Base-by-base conservation (phyloP, 2,329 filamentous ascomycete species). In the Penicillium psychrosexuale region DNA sequence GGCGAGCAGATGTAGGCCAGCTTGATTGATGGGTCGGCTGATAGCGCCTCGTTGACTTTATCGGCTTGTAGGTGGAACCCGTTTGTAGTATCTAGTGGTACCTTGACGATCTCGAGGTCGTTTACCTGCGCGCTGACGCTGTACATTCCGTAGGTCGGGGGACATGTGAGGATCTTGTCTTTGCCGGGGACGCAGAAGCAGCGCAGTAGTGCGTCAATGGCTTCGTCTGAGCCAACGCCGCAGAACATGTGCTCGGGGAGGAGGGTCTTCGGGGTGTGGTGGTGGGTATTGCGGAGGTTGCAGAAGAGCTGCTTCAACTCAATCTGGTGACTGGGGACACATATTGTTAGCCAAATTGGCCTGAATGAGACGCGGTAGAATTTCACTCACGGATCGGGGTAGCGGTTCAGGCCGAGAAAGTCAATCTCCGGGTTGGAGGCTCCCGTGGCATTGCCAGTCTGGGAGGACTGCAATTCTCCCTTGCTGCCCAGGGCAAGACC, bases 131-230 rank as follows among this genome's bases (percentile, higher is more conserved):
- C 94, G 7, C 90, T 95, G 17, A 99, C 94, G 44, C 85, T 81
- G 79, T 99, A 99, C 94, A 99, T 99, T 76, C 94, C 94, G 73
- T 99, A 99, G 0, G 94, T 99, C 1, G 94, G 94, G 17, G 94
- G 94, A 69, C 93, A 97, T 39, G 91, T 93, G 34, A 99, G 83
- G 70, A 99, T 95, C 70, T 89, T 91, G 76, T 99, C 94, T 62
- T 82, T 82, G 43, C 88, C 90, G 0, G 94, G 94, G 1, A 85
- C 78, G 76, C 94, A 99, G 79, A 99, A 99, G 75, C 90, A 94
- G 50, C 94, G 88, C 56, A 99, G 82, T 38, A 99, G 83, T 6
- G 90, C 91, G 75, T 99, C 94, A 70, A 99, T 96, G 60, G 91
- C 93, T 80, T 99, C 94, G 73, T 99, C 94, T 58, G 90, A 96